A percentile compares a stretch with the other conserved stretches of the same genome.
These are phyloP conservation scores for Metschnikowia chrysomelidarum DNA, from an alignment of 805 yeast genomes.

Conservation along the genomic window DNA sequence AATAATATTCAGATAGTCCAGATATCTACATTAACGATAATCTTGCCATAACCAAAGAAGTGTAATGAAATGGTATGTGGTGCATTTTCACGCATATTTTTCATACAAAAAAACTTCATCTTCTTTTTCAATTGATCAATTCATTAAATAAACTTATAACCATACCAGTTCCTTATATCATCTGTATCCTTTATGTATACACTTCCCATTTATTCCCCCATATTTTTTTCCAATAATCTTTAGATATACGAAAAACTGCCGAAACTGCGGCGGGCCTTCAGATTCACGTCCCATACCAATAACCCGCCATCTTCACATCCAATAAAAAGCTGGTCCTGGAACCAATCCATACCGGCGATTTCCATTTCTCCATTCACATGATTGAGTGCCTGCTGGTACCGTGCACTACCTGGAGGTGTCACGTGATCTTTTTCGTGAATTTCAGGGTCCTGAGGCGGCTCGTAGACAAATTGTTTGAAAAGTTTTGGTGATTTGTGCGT, in stretches of 20 bases:
- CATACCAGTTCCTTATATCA: no score
- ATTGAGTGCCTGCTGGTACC: constrained; percentile 30
- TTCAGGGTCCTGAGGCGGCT: constrained; percentile 23
- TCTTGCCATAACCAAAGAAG: no score
- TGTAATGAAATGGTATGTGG: no score
- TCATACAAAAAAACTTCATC: no score
- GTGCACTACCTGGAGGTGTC: not conserved
- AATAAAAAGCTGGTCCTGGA: constrained; percentile 30
- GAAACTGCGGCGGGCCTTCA: constrained; percentile 59
- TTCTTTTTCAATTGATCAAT: no score
- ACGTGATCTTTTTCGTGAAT: constrained; percentile 2
- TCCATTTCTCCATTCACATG: constrained; percentile 45
- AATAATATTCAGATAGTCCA: no score
- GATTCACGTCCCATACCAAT: constrained; percentile 66
- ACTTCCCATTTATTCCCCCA: not conserved
- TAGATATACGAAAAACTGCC: constrained; percentile 49
- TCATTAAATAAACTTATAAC: no score
- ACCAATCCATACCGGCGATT: constrained; percentile 40
- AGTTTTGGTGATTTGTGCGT: constrained; percentile 35
- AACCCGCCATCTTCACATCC: constrained; percentile 60
- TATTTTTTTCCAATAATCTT: not conserved
- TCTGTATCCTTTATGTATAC: no score
- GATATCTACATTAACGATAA: no score
- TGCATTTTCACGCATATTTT: no score
- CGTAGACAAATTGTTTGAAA: constrained; percentile 35